These are phyloP conservation scores for Amborella trichopoda DNA, from an alignment of 164 flowering plant genomes.

Conservation along the genomic window DNA sequence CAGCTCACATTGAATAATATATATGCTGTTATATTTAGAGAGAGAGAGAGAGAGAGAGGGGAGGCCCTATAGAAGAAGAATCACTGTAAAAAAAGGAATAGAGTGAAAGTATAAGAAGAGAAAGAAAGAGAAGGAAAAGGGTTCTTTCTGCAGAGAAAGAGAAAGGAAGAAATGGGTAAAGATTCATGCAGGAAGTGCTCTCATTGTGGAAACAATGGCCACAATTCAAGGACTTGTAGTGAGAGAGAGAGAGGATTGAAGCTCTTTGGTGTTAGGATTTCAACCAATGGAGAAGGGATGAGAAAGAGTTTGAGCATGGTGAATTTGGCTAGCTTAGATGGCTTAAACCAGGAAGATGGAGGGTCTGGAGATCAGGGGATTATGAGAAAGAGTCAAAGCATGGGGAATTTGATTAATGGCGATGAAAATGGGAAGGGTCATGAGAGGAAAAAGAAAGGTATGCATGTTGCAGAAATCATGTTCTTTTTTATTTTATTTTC, in stretches of 20 bases:
- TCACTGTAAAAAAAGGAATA: no score
- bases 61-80: no score
- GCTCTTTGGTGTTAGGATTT: slow-evolving; percentile 25
- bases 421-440: no score
- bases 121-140: not conserved
- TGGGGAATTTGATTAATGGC: no score
- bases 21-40: no score
- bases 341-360: not conserved
- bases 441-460: no score
- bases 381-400: no score
- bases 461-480: no score
- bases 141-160: not conserved
- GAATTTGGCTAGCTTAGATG: slow-evolving; percentile 16
- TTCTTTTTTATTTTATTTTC: no score
- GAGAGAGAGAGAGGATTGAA: slow-evolving; percentile 20
- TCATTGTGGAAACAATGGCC: slow-evolving; percentile 32
- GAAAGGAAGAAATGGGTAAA: not conserved
- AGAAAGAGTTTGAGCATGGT: slow-evolving; percentile 38
- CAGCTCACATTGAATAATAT: no score
- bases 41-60: no score
- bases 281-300: slow-evolving; percentile 6
- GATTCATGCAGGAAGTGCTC: slow-evolving; percentile 26
- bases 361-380: slow-evolving; percentile 14
- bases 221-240: slow-evolving; percentile 33
- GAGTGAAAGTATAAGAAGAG: not conserved